Percentiles rank a stretch among this genome's conserved stretches.
Conservation (phyloP, 1,139 yeast species). For the Lodderomyces orthopsilosis region DNA sequence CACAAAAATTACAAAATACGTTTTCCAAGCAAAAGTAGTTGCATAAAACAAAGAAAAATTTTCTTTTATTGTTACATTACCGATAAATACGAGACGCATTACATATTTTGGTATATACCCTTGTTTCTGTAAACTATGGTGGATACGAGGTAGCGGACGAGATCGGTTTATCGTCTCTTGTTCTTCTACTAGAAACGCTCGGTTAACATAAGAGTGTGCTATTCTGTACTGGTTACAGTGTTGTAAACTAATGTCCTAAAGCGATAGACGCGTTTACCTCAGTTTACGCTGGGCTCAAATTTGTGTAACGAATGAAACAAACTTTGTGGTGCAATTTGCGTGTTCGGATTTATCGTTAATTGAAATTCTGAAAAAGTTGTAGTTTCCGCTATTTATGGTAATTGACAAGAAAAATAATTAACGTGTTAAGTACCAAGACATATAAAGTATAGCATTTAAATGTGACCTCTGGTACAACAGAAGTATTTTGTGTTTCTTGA, state of each 20-base stretch:
- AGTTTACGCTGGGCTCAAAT: background rate
- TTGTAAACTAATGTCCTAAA: too few relatives aligned
- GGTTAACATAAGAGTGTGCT: too few relatives aligned
- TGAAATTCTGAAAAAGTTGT: background rate
- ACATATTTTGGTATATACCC: too few relatives aligned
- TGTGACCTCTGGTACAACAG: too few relatives aligned
- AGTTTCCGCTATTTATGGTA: background rate
- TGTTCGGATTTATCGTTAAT: constrained; percentile 1
- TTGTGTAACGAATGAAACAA: background rate
- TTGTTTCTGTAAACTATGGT: too few relatives aligned
- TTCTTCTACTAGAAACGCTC: too few relatives aligned
- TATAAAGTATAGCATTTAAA: too few relatives aligned
- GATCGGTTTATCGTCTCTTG: too few relatives aligned
- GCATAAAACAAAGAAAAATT: background rate
- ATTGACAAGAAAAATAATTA: background rate
- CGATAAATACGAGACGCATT: background rate
- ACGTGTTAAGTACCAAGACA: too few relatives aligned
- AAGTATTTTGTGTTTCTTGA: too few relatives aligned
- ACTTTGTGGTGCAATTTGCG: background rate
- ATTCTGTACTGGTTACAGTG: too few relatives aligned
- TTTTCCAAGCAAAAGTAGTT: background rate
- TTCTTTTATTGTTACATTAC: background rate
- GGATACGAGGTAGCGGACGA: too few relatives aligned
- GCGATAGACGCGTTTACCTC: background rate
- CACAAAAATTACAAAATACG: background rate